A percentile compares a stretch with the other conserved stretches of the same genome.
These are phyloP conservation scores for Fusarium sp. DNA, from an alignment of 2,329 filamentous ascomycete species.

Conservation along the genomic window DNA sequence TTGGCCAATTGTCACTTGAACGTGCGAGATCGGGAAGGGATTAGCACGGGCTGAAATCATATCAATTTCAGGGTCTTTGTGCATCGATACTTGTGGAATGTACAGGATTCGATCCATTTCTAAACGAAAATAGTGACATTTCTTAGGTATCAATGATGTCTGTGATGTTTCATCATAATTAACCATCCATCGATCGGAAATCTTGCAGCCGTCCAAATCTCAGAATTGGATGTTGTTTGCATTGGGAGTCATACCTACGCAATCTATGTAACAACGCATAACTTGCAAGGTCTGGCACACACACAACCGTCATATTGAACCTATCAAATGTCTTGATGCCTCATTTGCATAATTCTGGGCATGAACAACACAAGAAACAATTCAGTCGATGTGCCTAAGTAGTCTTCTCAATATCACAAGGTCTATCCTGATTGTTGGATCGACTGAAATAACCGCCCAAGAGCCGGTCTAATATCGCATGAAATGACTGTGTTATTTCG, in stretches of 20 bases:
- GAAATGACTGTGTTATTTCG: neutral
- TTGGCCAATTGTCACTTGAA: slow-evolving; percentile 26
- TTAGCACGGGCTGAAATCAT: slow-evolving; percentile 22
- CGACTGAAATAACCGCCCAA: neutral
- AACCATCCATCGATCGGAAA: slow-evolving; percentile 37
- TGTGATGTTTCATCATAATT: neutral
- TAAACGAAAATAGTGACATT: neutral
- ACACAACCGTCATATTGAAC: neutral
- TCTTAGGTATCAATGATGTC: neutral
- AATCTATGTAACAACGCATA: slow-evolving; percentile 25
- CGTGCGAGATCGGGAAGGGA: slow-evolving; percentile 38
- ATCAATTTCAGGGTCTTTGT: slow-evolving; percentile 33
- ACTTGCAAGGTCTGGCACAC: slow-evolving; percentile 2
- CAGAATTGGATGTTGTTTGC: slow-evolving; percentile 22
- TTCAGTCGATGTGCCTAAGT: neutral
- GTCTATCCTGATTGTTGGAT: neutral
- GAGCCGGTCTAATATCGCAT: neutral
- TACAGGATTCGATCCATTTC: slow-evolving; percentile 26
- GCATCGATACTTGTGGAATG: slow-evolving; percentile 22
- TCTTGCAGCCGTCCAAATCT: slow-evolving; percentile 28
- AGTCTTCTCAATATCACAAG: accelerated
- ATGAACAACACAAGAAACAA: neutral
- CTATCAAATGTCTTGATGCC: neutral
- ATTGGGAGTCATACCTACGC: slow-evolving; percentile 10
- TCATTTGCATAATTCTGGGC: neutral